Percentiles rank a stretch among this genome's conserved stretches.
Evolutionary conservation across 2,329 filamentous ascomycete species (phyloP).

Genomic region (Clonostachys solani): DNA sequence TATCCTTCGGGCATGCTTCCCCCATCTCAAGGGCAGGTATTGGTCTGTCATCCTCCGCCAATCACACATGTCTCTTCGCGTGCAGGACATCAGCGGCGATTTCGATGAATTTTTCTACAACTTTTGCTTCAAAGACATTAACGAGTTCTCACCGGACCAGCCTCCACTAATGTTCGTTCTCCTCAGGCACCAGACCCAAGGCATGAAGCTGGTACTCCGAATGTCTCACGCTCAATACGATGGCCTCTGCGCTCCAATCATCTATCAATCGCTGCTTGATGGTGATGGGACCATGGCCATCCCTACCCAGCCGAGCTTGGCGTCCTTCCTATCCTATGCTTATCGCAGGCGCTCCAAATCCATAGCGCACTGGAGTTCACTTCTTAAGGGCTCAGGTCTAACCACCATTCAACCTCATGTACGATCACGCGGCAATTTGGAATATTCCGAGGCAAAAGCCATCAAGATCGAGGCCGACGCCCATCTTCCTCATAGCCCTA

Average conservation of each 20-base stretch:
- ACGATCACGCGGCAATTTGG: conserved; percentile 1
- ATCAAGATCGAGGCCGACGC: not conserved
- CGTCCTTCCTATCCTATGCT: conserved; percentile 2
- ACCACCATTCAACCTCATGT: conserved; percentile 10
- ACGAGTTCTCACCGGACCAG: not conserved
- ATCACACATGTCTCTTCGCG: conserved; percentile 2
- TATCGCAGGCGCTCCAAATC: not conserved
- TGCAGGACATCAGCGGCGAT: conserved; percentile 2
- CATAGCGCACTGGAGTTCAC: conserved; percentile 31
- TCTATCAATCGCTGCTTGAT: conserved; percentile 9
- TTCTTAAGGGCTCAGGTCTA: conserved; percentile 26
- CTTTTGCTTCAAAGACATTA: conserved; percentile 1
- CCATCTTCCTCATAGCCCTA: conserved; percentile 1
- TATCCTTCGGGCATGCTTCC: conserved; percentile 9
- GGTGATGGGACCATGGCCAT: conserved; percentile 16
- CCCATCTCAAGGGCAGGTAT: conserved; percentile 4
- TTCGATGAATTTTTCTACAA: conserved; percentile 1
- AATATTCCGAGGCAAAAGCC: not conserved
- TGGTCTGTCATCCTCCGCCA: conserved; percentile 7
- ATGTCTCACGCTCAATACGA: conserved; percentile 13
- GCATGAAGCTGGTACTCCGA: conserved; percentile 6
- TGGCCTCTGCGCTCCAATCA: conserved; percentile 8
- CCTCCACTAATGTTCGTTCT: not conserved
- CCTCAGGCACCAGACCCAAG: conserved; percentile 2
- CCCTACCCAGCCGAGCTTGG: not conserved